Evolutionary conservation across 768 basidiomycete genomes (phyloP), one percentile per base, ranked within the genome.

Genomic region (Russula earlei): DNA sequence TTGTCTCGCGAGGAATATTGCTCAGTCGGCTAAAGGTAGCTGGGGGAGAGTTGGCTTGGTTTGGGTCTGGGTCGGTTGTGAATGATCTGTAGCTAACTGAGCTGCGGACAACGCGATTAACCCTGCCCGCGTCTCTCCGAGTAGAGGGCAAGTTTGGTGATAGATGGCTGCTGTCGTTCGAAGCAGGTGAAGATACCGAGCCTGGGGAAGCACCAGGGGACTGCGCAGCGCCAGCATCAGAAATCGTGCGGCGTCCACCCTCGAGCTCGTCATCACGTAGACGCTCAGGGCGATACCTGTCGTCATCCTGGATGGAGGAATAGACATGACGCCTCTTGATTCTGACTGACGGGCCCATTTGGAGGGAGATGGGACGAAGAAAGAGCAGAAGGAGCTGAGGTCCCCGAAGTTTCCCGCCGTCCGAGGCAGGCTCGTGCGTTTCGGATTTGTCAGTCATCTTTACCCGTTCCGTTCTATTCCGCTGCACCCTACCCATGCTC

Each of bases 401-500:
- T n/a, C n/a, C 5, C 22, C n/a, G 5, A 1, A 6, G 15, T 20
- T 0, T n/a, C n/a, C n/a, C n/a, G n/a, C n/a, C n/a, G n/a, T n/a
- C n/a, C n/a, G n/a, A n/a, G n/a, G n/a, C n/a, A n/a, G n/a, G n/a
- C n/a, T n/a, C n/a, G n/a, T n/a, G n/a, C n/a, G n/a, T n/a, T n/a
- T n/a, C n/a, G n/a, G n/a, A n/a, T n/a, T n/a, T n/a, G n/a, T n/a
- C n/a, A n/a, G n/a, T n/a, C n/a, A n/a, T n/a, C n/a, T n/a, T n/a
- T n/a, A n/a, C n/a, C n/a, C n/a, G n/a, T n/a, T n/a, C n/a, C n/a
- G n/a, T n/a, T n/a, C n/a, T n/a, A n/a, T n/a, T 15, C 34, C 14
- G 14, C 10, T 19, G 12, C 27, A 3, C 10, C 9, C 20, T 19
- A 3, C 10, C 25, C n/a, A 58, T 58, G 57, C 57, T 87, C 84